Conservation (phyloP, 768 basidiomycete genomes). For the Rhodotorula paludigena region DNA sequence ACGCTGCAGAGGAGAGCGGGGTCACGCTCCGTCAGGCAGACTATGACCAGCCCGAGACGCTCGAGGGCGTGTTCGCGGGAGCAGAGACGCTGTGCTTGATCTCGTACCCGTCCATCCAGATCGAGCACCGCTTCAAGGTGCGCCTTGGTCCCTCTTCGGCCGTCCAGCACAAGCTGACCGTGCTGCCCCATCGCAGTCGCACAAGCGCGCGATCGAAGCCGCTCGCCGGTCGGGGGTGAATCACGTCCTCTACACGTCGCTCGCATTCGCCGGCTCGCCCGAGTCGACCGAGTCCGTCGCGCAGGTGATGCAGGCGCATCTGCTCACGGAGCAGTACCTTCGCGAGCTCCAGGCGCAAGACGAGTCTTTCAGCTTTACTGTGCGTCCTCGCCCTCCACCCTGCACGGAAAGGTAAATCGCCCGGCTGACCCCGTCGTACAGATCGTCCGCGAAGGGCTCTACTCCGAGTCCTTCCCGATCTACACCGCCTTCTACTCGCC, state of each 20-base stretch:
- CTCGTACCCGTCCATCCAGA: background rate
- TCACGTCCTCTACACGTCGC: constrained; percentile 2
- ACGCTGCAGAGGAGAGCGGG: background rate
- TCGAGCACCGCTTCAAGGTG: constrained; percentile 10
- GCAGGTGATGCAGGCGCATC: constrained; percentile 4
- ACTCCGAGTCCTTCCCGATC: background rate
- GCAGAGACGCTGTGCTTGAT: background rate
- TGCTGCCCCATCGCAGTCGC: background rate
- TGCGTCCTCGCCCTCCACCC: too few relatives aligned
- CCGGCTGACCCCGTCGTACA: too few relatives aligned
- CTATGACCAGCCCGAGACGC: background rate
- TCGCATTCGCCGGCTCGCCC: background rate
- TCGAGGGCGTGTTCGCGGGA: background rate
- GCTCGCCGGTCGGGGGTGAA: too few relatives aligned
- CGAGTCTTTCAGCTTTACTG: background rate
- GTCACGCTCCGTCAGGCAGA: background rate
- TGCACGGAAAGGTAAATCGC: too few relatives aligned
- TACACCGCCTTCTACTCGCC: constrained; percentile 4
- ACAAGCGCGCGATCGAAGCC: constrained; percentile 1
- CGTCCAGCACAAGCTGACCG: background rate
- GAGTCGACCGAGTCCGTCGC: background rate
- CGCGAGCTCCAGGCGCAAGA: background rate
- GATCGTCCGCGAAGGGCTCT: constrained; percentile 9
- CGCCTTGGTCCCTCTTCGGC: background rate
- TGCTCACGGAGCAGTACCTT: constrained; percentile 1